Conservation (phyloP, 2,329 filamentous ascomycete genomes). For the Lasiodiplodia sp. region DNA sequence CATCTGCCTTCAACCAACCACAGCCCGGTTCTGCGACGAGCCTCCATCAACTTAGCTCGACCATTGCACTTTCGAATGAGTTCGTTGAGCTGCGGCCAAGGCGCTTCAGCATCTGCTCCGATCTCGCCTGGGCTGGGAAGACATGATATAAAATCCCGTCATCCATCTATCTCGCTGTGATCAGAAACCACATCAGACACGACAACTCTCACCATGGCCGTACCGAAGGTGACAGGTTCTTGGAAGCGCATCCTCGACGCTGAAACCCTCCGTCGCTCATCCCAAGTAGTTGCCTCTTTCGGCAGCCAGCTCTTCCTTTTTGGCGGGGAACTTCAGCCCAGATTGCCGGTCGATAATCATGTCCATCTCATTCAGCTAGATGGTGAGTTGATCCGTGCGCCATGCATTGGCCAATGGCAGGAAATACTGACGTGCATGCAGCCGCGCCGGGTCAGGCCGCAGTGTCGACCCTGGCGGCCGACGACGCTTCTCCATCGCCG, state of each 20-base stretch:
- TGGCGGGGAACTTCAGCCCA: conserved; percentile 74
- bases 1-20: conserved; percentile 10
- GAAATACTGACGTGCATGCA: conserved; percentile 31
- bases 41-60: not conserved
- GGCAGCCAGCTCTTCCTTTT: conserved; percentile 71
- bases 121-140: not conserved
- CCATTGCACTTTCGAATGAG: not conserved
- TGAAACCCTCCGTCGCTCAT: conserved; percentile 70
- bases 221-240: conserved; percentile 35
- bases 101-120: not conserved
- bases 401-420: not conserved
- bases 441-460: conserved; percentile 1
- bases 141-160: not conserved
- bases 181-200: not conserved
- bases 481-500: conserved; percentile 61
- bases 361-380: conserved; percentile 66
- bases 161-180: not conserved
- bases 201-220: not conserved
- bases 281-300: conserved; percentile 72
- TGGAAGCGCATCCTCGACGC: conserved; percentile 48
- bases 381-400: conserved; percentile 17
- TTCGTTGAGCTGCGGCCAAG: not conserved
- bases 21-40: not conserved
- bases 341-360: conserved; percentile 74
- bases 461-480: conserved; percentile 28